phyloP scores from a whole-genome alignment of 306 rosid species.

The Gillenia trifoliata region DNA sequence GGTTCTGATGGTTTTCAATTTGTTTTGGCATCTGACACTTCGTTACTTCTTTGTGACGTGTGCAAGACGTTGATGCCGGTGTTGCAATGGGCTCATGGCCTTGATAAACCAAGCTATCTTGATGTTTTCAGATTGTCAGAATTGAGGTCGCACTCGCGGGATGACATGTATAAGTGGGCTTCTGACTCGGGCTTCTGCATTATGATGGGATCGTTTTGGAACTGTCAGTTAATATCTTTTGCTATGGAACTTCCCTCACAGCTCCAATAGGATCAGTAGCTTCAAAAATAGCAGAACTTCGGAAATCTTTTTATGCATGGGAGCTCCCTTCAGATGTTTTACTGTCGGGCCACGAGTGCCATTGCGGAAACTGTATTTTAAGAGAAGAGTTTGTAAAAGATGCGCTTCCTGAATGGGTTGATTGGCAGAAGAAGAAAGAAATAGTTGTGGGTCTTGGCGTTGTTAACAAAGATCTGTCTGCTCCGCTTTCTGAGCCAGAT shows the following conservation, averaged over 20 bases:
- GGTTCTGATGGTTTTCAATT: conserved; percentile 45
- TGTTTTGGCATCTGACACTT: conserved; percentile 44
- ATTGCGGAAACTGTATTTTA: conserved; percentile 52
- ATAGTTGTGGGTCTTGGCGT: conserved; percentile 60
- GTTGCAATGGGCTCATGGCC: conserved; percentile 58
- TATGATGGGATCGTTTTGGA: conserved; percentile 65
- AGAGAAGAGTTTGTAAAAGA: conserved; percentile 52
- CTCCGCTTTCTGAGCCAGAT: conserved; percentile 40
- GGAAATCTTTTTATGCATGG: conserved; percentile 48
- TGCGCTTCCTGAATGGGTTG: conserved; percentile 65
- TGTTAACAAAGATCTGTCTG: conserved; percentile 37
- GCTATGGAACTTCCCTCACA: conserved; percentile 49
- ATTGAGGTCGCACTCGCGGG: conserved; percentile 48
- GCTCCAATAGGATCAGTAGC: conserved; percentile 28
- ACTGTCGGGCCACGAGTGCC: conserved; percentile 43
- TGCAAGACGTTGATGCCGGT: conserved; percentile 56
- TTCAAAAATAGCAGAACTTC: conserved; percentile 31
- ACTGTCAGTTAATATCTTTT: conserved; percentile 45
- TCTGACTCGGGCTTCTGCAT: conserved; percentile 62
- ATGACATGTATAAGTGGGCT: conserved; percentile 43
- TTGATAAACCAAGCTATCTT: conserved; percentile 42
- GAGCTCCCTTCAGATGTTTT: conserved; percentile 50
- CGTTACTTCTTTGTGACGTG: conserved; percentile 59
- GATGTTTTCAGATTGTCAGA: conserved; percentile 43
- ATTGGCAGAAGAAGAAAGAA: conserved; percentile 72